These are phyloP conservation scores for Marchantia polymorpha DNA, from an alignment of 225 moss, liverwort and hornwort species.

Conservation along the genomic window DNA sequence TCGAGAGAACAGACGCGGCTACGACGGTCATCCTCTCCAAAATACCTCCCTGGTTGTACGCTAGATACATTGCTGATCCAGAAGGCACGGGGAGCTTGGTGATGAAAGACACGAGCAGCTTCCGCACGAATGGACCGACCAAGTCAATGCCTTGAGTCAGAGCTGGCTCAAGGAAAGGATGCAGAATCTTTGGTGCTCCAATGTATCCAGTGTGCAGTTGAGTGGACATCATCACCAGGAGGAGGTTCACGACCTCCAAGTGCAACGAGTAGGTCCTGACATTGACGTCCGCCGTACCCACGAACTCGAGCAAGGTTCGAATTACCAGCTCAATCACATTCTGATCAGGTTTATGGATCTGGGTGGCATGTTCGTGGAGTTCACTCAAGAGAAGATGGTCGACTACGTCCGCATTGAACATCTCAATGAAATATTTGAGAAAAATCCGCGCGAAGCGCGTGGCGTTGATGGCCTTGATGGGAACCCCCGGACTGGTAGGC, in stretches of 20 bases:
- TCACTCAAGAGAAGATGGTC: slow-evolving; percentile 43
- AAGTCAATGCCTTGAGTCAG: slow-evolving; percentile 45
- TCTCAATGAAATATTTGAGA: slow-evolving; percentile 51
- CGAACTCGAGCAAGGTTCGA: slow-evolving; percentile 37
- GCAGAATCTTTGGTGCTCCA: slow-evolving; percentile 42
- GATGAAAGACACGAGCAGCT: slow-evolving; percentile 42
- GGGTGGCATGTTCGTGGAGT: slow-evolving; percentile 36
- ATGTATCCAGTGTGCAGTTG: slow-evolving; percentile 45
- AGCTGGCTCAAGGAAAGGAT: slow-evolving; percentile 49
- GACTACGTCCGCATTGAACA: slow-evolving; percentile 49
- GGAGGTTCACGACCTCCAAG: slow-evolving; percentile 50
- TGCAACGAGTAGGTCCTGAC: slow-evolving; percentile 43
- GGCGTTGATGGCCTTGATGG: slow-evolving; percentile 47
- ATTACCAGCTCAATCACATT: slow-evolving; percentile 44
- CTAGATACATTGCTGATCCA: slow-evolving; percentile 27
- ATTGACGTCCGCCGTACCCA: slow-evolving; percentile 39
- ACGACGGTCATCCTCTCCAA: slow-evolving; percentile 44
- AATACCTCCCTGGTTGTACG: slow-evolving; percentile 32
- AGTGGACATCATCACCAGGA: slow-evolving; percentile 52
- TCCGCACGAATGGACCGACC: slow-evolving; percentile 45
- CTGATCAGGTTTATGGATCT: slow-evolving; percentile 31
- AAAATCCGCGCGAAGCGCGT: slow-evolving; percentile 47
- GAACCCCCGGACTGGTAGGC: slow-evolving; percentile 16
- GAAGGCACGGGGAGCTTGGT: slow-evolving; percentile 45
- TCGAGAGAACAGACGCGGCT: slow-evolving; percentile 41